Base-by-base conservation (phyloP, 805 yeast species). In the Brettanomyces anomalus region DNA sequence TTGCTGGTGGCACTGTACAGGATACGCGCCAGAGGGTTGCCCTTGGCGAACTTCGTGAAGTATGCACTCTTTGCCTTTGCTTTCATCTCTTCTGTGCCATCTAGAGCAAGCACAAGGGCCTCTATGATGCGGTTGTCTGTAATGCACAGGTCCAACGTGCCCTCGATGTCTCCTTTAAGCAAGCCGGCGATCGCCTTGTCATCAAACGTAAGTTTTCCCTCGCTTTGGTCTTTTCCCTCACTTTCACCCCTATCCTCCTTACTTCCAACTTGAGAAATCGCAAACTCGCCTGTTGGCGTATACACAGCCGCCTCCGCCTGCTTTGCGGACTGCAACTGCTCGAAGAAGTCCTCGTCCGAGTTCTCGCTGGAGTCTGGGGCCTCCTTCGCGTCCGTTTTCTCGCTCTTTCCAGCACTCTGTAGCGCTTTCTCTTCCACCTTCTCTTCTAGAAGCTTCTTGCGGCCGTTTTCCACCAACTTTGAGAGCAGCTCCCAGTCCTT, bases 21-120 rank as follows among this genome's bases (percentile, higher is more conserved):
- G 14, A 87, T 68, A 55, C 98, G 81, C 3, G 96, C 74, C 44
- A 85, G 70, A 3, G 81, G 64, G 33, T 77, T 66, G 7, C 69
- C 49, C 3, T 62, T 52, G 17, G 77, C 77, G 48, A 74, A 67
- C 51, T 77, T 74, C 31, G 70, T 55, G 63, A 88, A 83, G 60
- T 81, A 93, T 15, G 82, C 81, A 54, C 76, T 72, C 54, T 75
- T 79, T 3, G 82, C 96, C 51, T 77, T 76, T 42, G 74, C 70
- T 51, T 84, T 83, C 57, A 81, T 67, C 4, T 69, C 70, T 16
- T 74, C 78, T 15, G 78, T 61, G 3, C 81, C 85, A 53, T 79
- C 77, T 54, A 84, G 64, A 0, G 97, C 85, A 46, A 93, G 71
- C 21, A 89, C 67, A 51, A 89, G 71, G 3, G 97, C 96, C 58